These are phyloP conservation scores for Fusarium pseudoanthophilum DNA, from an alignment of 2,329 filamentous ascomycete genomes.

Conservation along the genomic window DNA sequence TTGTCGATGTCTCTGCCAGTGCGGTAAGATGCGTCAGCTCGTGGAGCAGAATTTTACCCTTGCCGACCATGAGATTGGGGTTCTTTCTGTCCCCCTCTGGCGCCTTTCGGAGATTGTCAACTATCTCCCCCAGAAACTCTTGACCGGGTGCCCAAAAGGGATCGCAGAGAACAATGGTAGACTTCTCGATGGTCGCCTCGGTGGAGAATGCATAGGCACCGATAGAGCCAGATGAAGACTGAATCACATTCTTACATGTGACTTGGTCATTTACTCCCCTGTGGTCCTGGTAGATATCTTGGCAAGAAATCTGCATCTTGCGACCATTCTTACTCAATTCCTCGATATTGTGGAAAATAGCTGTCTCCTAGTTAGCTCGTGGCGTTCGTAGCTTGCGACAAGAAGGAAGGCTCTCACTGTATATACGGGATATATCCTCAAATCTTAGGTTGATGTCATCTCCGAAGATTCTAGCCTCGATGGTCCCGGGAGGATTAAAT, in stretches of 20 bases:
- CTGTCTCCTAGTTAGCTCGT: fast-evolving
- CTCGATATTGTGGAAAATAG: not conserved
- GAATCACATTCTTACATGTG: not conserved
- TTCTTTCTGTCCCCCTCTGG: not conserved
- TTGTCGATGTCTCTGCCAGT: not conserved
- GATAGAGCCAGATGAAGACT: not conserved
- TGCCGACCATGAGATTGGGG: not conserved
- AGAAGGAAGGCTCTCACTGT: not conserved
- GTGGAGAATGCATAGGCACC: not conserved
- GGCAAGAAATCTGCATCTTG: not conserved
- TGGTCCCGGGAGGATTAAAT: not conserved
- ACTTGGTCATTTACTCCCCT: fast-evolving
- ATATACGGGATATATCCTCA: not conserved
- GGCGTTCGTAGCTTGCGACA: fast-evolving
- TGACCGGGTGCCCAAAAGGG: not conserved
- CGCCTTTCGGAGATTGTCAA: not conserved
- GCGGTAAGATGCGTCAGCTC: not conserved
- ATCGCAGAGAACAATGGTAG: not conserved
- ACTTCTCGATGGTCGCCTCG: not conserved
- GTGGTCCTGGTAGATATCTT: not conserved
- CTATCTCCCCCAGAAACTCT: not conserved
- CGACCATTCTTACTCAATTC: not conserved
- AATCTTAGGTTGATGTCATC: not conserved
- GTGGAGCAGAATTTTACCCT: not conserved
- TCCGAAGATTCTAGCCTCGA: not conserved